These are phyloP conservation scores for Pleomassaria siparia DNA, from an alignment of 2,329 filamentous ascomycete species.

Conservation along the genomic window DNA sequence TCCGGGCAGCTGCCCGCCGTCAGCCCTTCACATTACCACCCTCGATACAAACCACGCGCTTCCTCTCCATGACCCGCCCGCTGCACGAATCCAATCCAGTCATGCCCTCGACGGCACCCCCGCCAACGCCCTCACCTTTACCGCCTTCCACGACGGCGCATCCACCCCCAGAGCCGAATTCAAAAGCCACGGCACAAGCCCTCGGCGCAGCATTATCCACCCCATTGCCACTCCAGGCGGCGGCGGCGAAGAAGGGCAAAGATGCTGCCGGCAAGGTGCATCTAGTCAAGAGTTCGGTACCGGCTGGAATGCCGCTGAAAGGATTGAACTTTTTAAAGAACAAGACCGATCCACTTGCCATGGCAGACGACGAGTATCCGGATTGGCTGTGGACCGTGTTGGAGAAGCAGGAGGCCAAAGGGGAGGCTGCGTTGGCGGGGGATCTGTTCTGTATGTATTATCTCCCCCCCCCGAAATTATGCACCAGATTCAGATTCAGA, in stretches of 20 bases:
- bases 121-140: constrained; percentile 18
- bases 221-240: not conserved
- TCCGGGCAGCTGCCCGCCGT: constrained; percentile 35
- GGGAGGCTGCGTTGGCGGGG: constrained; percentile 59
- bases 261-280: constrained; percentile 32
- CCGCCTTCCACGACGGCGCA: constrained; percentile 25
- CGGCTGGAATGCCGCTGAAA: constrained; percentile 68
- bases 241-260: constrained; percentile 25
- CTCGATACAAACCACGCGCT: constrained; percentile 20
- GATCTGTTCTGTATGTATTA: constrained; percentile 77
- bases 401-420: constrained; percentile 58
- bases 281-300: constrained; percentile 52
- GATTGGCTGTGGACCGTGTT: constrained; percentile 77
- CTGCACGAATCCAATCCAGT: constrained; percentile 28
- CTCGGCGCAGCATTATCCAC: constrained; percentile 46
- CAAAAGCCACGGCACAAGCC: constrained; percentile 49
- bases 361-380: constrained; percentile 75
- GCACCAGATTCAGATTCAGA: not conserved
- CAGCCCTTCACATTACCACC: constrained; percentile 6
- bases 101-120: constrained; percentile 26
- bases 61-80: constrained; percentile 27
- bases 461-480: not conserved
- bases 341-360: constrained; percentile 70
- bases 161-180: constrained; percentile 45
- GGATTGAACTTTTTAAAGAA: constrained; percentile 80